These are phyloP conservation scores for Ogataea salicorniae DNA, from an alignment of 805 yeast genomes.

Conservation along the genomic window DNA sequence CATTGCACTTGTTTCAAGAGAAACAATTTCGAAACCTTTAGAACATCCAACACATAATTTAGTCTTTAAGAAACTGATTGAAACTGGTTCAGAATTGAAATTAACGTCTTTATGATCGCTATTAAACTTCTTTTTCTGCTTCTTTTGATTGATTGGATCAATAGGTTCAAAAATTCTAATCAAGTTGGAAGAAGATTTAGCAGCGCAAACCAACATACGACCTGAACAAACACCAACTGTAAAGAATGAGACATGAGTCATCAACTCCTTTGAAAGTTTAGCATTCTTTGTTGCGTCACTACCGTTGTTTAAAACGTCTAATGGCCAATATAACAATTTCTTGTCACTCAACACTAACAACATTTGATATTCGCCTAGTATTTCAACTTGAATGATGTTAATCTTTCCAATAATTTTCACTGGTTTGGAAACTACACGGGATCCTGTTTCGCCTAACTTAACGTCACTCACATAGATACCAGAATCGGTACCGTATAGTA, in stretches of 20 bases:
- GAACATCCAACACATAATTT: constrained; percentile 93
- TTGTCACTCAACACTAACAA: constrained; percentile 79
- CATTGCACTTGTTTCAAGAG: constrained; percentile 75
- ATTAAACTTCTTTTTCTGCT: constrained; percentile 66
- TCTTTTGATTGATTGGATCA: constrained; percentile 58
- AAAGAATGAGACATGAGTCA: constrained; percentile 86
- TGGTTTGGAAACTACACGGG: constrained; percentile 61
- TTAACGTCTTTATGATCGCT: constrained; percentile 68
- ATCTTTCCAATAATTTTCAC: constrained; percentile 66
- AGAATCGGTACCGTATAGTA: constrained; percentile 85
- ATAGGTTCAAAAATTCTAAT: constrained; percentile 86
- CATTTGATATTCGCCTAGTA: constrained; percentile 84
- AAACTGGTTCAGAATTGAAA: constrained; percentile 85
- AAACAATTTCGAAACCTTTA: constrained; percentile 92
- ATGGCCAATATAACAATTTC: constrained; percentile 68
- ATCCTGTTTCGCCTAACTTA: constrained; percentile 43
- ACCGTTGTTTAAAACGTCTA: constrained; percentile 52
- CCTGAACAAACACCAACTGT: constrained; percentile 92
- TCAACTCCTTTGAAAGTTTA: constrained; percentile 68
- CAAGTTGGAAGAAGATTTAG: constrained; percentile 71
- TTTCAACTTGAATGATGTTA: constrained; percentile 85
- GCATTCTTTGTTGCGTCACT: constrained; percentile 47
- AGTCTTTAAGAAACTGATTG: constrained; percentile 83
- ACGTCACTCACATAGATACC: constrained; percentile 84
- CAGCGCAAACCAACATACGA: constrained; percentile 82